Evolutionary conservation across 2,329 filamentous ascomycete species (phyloP), one percentile per base, ranked within the genome.

Genomic region (Colletotrichum lini): DNA sequence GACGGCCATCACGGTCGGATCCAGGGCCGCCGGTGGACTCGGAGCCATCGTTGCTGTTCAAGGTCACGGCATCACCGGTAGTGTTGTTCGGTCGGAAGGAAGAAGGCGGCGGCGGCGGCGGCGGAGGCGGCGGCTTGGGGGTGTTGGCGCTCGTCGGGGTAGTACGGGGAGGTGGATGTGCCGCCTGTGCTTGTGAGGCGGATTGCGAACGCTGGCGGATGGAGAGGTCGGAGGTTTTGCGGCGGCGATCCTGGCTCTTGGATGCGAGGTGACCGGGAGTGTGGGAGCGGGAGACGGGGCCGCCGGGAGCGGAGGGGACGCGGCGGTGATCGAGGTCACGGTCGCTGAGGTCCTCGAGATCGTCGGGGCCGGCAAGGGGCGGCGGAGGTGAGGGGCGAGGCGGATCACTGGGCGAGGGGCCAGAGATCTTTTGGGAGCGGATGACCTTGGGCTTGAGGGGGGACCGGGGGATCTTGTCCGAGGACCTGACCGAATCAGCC

Each of bases 231-330:
- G 87, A 85, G 38, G 85, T 79, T 74, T 86, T 88, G 62, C 84
- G 83, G 69, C 85, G 84, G 71, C 82, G 82, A 65, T 85, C 84
- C 72, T 87, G 85, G 80, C 87, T 89, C 81, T 88, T 90, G 74
- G 87, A 86, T 15, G 90, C 82, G 50, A 91, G 84, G 75, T 91
- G 89, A 68, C 89, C 89, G 1, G 89, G 89, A 1, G 89, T 91
- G 78, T 91, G 89, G 77, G 86, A 90, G 74, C 89, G 85, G 38
- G 84, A 82, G 54, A 88, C 77, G 58, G 84, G 80, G 72, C 79
- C 74, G 21, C 72, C 69, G 44, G 69, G 68, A 23, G 59, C 69
- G 47, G 69, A 69, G 45, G 69, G 69, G 12, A 59, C 52, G 18
- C 65, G 69, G 54, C 65, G 69, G 35, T 80, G 78, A 4, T 76